phyloP scores from a whole-genome alignment of 1,139 yeast species.

The Blastobotrys indianensis region DNA sequence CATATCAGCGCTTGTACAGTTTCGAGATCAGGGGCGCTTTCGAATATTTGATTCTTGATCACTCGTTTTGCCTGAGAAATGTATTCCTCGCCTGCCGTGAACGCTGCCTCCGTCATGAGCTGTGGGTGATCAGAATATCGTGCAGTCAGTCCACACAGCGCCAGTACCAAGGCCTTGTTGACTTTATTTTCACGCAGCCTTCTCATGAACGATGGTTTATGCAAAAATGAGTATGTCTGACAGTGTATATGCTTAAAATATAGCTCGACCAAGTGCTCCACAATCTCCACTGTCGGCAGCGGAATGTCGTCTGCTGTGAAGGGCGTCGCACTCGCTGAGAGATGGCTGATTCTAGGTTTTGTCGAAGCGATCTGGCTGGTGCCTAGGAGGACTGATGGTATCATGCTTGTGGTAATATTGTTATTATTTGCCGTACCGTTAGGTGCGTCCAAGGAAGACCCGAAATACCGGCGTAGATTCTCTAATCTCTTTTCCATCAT shows the following conservation, averaged over 20 bases:
- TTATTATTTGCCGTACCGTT: no score
- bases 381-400: no score
- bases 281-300: slow-evolving; percentile 21
- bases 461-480: slow-evolving; percentile 25
- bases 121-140: slow-evolving; percentile 35
- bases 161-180: slow-evolving; percentile 30
- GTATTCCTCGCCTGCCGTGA: slow-evolving; percentile 33
- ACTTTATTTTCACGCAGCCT: slow-evolving; percentile 28
- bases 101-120: slow-evolving; percentile 13
- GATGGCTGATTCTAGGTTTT: no score
- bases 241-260: slow-evolving; percentile 34
- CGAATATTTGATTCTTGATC: slow-evolving; percentile 27
- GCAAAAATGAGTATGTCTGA: slow-evolving; percentile 36
- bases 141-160: slow-evolving; percentile 36
- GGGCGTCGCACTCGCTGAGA: no score
- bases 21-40: slow-evolving; percentile 33
- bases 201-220: slow-evolving; percentile 32
- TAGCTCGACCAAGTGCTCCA: slow-evolving; percentile 27
- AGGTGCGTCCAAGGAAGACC: neutral
- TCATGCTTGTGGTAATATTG: no score
- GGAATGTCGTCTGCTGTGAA: neutral
- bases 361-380: no score
- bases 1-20: slow-evolving; percentile 35
- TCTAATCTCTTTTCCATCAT: slow-evolving; percentile 32
- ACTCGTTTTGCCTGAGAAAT: slow-evolving; percentile 28